phyloP scores from a whole-genome alignment of 495 filamentous ascomycete genomes.

The Daldinia loculata region DNA sequence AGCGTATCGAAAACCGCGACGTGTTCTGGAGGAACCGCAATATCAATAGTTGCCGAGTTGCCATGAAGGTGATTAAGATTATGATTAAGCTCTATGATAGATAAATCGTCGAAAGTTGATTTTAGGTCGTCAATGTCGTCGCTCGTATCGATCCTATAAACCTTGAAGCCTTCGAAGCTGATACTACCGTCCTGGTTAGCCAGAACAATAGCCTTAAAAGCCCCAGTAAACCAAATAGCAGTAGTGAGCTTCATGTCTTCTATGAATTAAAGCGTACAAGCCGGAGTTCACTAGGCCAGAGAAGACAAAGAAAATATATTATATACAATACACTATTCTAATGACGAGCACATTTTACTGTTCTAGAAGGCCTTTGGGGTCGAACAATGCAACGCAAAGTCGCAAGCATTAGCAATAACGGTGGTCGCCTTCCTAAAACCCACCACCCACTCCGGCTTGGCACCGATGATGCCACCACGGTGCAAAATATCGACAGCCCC shows the following conservation, averaged over 20 bases:
- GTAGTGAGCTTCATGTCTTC: conserved; percentile 17
- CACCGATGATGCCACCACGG: conserved; percentile 25
- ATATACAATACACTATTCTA: neutral
- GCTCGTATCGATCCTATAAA: conserved; percentile 18
- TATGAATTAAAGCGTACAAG: neutral
- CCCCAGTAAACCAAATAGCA: conserved; percentile 7
- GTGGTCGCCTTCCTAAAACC: conserved; percentile 27
- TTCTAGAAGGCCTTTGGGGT: neutral
- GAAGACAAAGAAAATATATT: conserved; percentile 6
- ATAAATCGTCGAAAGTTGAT: conserved; percentile 21
- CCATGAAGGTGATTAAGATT: conserved; percentile 14
- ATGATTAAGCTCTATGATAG: conserved; percentile 43
- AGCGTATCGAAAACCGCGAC: conserved; percentile 47
- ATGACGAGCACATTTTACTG: neutral
- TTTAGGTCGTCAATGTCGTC: neutral
- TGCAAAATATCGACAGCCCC: conserved; percentile 25
- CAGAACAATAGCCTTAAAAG: neutral
- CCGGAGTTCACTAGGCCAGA: neutral
- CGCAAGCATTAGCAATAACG: conserved; percentile 3
- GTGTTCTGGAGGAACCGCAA: conserved; percentile 54
- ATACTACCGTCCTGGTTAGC: neutral
- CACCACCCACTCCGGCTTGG: conserved; percentile 17
- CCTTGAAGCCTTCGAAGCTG: conserved; percentile 18
- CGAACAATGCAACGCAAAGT: conserved; percentile 19
- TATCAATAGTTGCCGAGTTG: conserved; percentile 40